Conservation (phyloP, 2,329 filamentous ascomycete genomes). For the Colletotrichum godetiae region DNA sequence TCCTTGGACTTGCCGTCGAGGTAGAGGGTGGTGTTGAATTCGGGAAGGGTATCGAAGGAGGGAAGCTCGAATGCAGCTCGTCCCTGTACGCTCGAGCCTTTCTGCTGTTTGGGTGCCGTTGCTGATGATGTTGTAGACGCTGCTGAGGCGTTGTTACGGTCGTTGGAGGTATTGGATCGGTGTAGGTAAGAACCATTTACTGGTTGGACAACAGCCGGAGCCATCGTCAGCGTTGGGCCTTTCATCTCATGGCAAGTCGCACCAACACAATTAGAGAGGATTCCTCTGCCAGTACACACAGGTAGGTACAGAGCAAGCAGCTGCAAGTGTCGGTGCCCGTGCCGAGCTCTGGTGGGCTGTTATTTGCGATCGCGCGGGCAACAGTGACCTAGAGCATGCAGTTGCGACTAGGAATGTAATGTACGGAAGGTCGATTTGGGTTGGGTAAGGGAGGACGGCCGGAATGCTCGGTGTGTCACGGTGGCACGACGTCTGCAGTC, state of each 20-base stretch:
- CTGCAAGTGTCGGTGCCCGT: constrained; percentile 9
- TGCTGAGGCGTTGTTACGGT: constrained; percentile 38
- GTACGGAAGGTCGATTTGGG: neutral
- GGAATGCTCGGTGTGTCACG: constrained; percentile 35
- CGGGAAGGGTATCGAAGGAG: constrained; percentile 62
- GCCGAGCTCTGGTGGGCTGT: neutral
- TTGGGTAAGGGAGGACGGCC: constrained; percentile 26
- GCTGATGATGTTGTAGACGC: constrained; percentile 1
- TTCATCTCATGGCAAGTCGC: constrained; percentile 48
- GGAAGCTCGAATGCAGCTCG: constrained; percentile 62
- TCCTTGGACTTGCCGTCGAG: constrained; percentile 45
- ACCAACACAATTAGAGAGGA: neutral
- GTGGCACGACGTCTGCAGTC: constrained; percentile 31
- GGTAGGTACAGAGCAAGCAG: constrained; percentile 7
- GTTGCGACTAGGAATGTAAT: constrained; percentile 8
- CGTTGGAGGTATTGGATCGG: constrained; percentile 49
- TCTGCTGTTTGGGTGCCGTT: constrained; percentile 33
- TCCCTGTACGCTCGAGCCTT: constrained; percentile 39
- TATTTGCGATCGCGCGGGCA: constrained; percentile 20
- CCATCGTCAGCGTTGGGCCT: constrained; percentile 51
- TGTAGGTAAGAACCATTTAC: constrained; percentile 41
- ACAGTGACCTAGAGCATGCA: constrained; percentile 20
- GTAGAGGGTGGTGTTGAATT: constrained; percentile 60
- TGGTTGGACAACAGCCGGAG: constrained; percentile 47
- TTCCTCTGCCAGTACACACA: neutral